A percentile compares a stretch with the other conserved stretches of the same genome.
Conservation (phyloP, 179 eudicot species). For the Gypsophila paniculata region DNA sequence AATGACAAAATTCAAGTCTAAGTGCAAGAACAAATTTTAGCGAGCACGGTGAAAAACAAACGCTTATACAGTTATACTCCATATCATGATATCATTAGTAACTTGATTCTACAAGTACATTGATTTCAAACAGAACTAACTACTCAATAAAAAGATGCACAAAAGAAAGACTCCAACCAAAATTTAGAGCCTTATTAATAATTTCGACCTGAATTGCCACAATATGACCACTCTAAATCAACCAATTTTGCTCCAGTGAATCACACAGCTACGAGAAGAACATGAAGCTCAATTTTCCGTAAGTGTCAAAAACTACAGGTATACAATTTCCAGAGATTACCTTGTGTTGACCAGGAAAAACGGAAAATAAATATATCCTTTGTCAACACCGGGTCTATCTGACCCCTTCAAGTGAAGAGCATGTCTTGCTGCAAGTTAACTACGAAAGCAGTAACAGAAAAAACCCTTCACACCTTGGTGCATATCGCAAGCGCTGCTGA, state of each 20-base stretch:
- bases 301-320: neutral
- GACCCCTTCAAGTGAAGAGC: neutral
- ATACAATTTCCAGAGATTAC: neutral
- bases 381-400: neutral
- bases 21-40: too few relatives aligned
- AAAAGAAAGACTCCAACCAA: neutral
- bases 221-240: neutral
- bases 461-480: neutral
- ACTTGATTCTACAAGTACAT: neutral
- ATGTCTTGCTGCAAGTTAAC: neutral
- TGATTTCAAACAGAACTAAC: neutral
- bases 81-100: too few relatives aligned
- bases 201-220: neutral
- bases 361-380: neutral
- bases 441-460: neutral
- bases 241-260: neutral
- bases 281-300: too few relatives aligned
- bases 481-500: neutral
- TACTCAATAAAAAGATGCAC: neutral
- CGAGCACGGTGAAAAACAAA: too few relatives aligned
- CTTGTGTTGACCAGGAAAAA: neutral
- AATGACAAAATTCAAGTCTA: too few relatives aligned
- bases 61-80: too few relatives aligned
- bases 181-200: neutral
- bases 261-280: too few relatives aligned